These are phyloP conservation scores for Circinella minor DNA, from an alignment of 371 early-diverging fungal species.

Conservation along the genomic window DNA sequence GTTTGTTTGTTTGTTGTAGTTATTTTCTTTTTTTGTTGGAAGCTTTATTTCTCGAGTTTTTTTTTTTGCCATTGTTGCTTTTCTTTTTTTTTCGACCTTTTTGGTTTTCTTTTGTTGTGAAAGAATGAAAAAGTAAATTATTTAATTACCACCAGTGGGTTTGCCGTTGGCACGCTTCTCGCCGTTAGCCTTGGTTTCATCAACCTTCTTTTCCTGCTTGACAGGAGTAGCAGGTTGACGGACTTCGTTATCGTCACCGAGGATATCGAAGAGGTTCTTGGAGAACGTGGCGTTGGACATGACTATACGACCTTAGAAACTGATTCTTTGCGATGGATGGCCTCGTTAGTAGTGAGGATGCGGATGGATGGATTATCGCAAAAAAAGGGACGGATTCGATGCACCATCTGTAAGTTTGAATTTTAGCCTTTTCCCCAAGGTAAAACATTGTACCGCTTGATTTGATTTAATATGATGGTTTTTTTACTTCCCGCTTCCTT, in stretches of 20 bases:
- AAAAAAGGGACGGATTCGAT: conserved; percentile 16
- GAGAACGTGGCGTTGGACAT: conserved; percentile 55
- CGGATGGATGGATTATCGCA: conserved; percentile 37
- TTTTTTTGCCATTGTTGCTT: no score
- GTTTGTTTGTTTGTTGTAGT: no score
- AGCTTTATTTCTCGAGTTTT: no score
- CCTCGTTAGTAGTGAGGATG: conserved; percentile 17
- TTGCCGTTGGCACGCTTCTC: conserved; percentile 22
- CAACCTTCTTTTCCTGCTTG: conserved; percentile 36
- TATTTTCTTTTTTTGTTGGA: no score
- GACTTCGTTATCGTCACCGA: conserved; percentile 64
- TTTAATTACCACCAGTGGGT: conserved; percentile 29
- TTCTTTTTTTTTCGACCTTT: no score
- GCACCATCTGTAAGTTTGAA: background rate
- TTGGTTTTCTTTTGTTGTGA: background rate
- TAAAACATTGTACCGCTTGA: background rate
- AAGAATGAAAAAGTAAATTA: conserved; percentile 2
- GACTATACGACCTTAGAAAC: conserved; percentile 33
- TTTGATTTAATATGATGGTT: no score
- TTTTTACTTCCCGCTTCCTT: no score
- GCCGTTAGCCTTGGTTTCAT: conserved; percentile 39
- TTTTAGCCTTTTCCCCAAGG: background rate
- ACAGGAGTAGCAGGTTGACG: conserved; percentile 39
- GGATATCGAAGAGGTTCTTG: conserved; percentile 68
- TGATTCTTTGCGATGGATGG: conserved; percentile 43